phyloP scores from a whole-genome alignment of 192 early-diverging fungal species.

The Glomus cerebriforme region DNA sequence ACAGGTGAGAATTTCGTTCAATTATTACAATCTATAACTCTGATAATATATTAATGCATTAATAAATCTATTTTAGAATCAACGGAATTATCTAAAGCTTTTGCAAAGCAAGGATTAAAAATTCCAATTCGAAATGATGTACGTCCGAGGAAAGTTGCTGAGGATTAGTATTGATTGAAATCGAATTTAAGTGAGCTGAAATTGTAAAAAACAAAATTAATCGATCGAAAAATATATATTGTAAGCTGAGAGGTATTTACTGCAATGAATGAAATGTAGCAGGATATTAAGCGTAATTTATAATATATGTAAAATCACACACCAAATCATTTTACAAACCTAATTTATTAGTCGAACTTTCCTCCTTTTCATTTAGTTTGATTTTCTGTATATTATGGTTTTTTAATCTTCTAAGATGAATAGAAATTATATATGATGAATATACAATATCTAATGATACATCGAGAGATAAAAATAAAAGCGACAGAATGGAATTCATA shows the following conservation, averaged over 20 bases:
- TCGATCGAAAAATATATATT: background rate
- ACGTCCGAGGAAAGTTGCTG: constrained; percentile 36
- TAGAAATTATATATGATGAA: too few relatives aligned
- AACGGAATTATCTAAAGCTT: constrained; percentile 69
- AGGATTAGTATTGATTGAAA: background rate
- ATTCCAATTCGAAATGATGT: constrained; percentile 77
- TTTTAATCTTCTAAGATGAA: background rate
- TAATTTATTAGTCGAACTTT: background rate
- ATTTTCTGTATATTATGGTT: background rate
- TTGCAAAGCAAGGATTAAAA: constrained; percentile 80
- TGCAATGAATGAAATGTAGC: background rate
- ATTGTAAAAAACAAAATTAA: background rate
- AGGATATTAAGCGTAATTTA: background rate
- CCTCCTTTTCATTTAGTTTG: background rate
- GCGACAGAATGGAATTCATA: too few relatives aligned
- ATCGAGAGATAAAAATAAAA: too few relatives aligned
- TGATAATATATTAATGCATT: constrained; percentile 4
- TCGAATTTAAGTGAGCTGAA: background rate
- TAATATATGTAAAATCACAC: background rate
- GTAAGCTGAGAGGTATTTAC: background rate
- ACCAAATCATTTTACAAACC: background rate
- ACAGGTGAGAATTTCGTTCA: constrained; percentile 52
- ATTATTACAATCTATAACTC: background rate
- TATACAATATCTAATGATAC: too few relatives aligned
- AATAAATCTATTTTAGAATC: constrained; percentile 60